A percentile compares a stretch with the other conserved stretches of the same genome.
phyloP scores from a whole-genome alignment of 345 rosid species.

The Syzygium aromaticum region DNA sequence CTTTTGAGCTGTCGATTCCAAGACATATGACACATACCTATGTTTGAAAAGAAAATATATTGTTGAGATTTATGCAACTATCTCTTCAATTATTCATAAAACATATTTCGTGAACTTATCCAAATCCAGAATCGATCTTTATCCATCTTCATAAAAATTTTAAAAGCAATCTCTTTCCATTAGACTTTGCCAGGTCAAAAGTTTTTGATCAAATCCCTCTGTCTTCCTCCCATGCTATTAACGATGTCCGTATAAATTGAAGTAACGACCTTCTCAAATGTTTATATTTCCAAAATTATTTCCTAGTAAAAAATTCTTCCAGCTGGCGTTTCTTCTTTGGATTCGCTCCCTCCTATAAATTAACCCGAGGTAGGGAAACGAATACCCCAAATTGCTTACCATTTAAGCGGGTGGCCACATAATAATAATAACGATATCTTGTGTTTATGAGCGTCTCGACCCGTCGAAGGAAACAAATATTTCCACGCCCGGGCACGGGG shows the following conservation, averaged over 20 bases:
- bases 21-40: too few relatives aligned
- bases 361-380: background rate
- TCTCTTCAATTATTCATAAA: background rate
- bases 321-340: fast-evolving
- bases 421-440: background rate
- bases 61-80: too few relatives aligned
- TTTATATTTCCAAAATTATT: background rate
- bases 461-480: background rate
- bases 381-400: background rate
- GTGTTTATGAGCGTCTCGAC: background rate
- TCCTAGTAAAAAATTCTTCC: background rate
- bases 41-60: too few relatives aligned
- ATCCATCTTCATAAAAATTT: background rate
- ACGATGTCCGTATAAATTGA: background rate
- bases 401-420: background rate
- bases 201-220: too few relatives aligned
- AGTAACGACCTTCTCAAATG: background rate
- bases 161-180: background rate
- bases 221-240: background rate
- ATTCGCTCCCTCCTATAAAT: background rate
- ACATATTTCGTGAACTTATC: background rate
- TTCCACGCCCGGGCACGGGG: background rate
- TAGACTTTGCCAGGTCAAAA: too few relatives aligned
- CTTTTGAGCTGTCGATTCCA: too few relatives aligned
- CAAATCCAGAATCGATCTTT: background rate